Conservation (phyloP, 2,329 filamentous ascomycete species). For the Botryosphaeria dothidea region DNA sequence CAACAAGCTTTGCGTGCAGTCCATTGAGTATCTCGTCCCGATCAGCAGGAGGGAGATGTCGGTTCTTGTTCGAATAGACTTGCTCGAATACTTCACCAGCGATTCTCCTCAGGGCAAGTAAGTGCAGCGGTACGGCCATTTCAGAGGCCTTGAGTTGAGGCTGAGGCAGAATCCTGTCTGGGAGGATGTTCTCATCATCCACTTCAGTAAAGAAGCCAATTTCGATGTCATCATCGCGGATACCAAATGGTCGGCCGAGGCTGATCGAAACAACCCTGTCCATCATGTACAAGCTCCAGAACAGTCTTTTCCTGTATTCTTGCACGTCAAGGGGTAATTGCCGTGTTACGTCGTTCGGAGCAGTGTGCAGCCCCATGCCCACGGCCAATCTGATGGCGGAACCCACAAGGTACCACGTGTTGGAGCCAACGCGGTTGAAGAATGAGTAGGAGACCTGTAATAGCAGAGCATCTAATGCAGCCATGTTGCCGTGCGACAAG, state of each 20-base stretch:
- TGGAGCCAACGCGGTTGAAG: conserved; percentile 51
- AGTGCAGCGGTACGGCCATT: conserved; percentile 45
- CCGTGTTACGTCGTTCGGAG: conserved; percentile 23
- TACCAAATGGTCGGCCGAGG: conserved; percentile 47
- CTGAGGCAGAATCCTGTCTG: conserved; percentile 9
- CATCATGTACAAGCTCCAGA: conserved; percentile 54
- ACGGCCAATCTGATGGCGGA: conserved; percentile 46
- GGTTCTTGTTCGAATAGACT: conserved; percentile 37
- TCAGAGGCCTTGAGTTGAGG: conserved; percentile 22
- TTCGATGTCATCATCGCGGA: conserved; percentile 50
- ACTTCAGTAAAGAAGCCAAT: conserved; percentile 42
- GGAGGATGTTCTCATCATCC: conserved; percentile 34
- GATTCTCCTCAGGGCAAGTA: conserved; percentile 43
- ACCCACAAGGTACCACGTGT: conserved; percentile 51
- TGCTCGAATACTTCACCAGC: conserved; percentile 43
- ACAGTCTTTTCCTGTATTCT: conserved; percentile 45
- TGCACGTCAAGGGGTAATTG: conserved; percentile 27
- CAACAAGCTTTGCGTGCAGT: conserved; percentile 45
- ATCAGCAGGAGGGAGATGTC: background rate
- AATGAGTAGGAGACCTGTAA: conserved; percentile 52
- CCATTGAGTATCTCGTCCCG: conserved; percentile 31
- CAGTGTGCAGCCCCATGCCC: conserved; percentile 46
- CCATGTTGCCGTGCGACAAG: conserved; percentile 7
- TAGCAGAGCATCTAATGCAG: conserved; percentile 46
- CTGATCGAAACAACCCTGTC: conserved; percentile 49